Evolutionary conservation across 73 alveolate genomes (phyloP).

Genomic region (Paramecium sexaurelia): DNA sequence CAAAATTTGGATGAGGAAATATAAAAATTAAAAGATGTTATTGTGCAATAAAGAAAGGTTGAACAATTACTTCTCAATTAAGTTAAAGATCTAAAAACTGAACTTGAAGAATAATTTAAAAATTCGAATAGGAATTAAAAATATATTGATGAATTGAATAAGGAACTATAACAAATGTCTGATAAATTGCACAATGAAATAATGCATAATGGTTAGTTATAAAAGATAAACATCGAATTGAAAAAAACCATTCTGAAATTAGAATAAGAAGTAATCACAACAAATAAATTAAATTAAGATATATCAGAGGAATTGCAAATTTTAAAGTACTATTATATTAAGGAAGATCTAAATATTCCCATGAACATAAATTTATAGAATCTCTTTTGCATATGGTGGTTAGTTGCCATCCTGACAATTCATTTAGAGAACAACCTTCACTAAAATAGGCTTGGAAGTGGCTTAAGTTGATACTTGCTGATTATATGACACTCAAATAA

Average conservation of each 20-base stretch:
- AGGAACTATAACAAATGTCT: not conserved
- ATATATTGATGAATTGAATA: constrained; percentile 10
- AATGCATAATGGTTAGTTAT: constrained; percentile 12
- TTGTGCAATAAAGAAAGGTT: not conserved
- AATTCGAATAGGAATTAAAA: not conserved
- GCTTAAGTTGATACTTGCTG: constrained; percentile 48
- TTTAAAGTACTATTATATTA: constrained; percentile 25
- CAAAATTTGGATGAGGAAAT: not conserved
- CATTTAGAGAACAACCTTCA: constrained; percentile 42
- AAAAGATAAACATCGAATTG: constrained; percentile 18
- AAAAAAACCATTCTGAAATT: not conserved
- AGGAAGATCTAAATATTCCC: constrained; percentile 8
- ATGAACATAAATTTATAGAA: constrained; percentile 62
- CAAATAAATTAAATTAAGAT: constrained; percentile 11
- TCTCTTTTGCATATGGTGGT: constrained; percentile 57
- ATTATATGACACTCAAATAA: constrained; percentile 45
- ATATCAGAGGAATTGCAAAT: not conserved
- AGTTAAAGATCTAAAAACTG: not conserved
- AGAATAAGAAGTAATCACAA: constrained; percentile 8
- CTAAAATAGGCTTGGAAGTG: constrained; percentile 55
- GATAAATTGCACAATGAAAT: constrained; percentile 38
- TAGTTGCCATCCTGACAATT: constrained; percentile 55
- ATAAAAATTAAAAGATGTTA: not conserved
- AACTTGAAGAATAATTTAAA: not conserved
- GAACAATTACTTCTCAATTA: constrained; percentile 23